Base-by-base conservation (phyloP, 768 basidiomycete genomes). In the Myochromella boudieri region DNA sequence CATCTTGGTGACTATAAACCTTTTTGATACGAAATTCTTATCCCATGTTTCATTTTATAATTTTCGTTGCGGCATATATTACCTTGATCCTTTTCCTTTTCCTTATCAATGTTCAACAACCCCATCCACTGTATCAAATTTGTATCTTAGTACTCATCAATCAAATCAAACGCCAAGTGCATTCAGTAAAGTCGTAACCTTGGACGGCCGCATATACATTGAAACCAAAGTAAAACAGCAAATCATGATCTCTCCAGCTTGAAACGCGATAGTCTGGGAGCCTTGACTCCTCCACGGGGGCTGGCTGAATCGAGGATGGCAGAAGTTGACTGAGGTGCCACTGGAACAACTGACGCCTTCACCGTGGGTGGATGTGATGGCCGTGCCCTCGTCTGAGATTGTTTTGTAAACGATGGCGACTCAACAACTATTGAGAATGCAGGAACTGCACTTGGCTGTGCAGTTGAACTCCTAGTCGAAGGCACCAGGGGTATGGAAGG, bases 231-330 rank as follows among this genome's bases (percentile, higher is more conserved):
- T n/a, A n/a, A n/a, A n/a, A n/a, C n/a, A n/a, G n/a, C n/a, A n/a
- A n/a, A 14, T 51, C 24, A 43, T 22, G 17, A 37, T 14, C 66
- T 62, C 44, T 64, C 69, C 44, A 62, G 59, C 62, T 64, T 67
- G 45, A 71, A 72, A 46, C 59, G 63, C 0, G 73, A 70, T 15
- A 59, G 49, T 43, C 56, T 57, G n/a, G n/a, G n/a, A n/a, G n/a
- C 15, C 40, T 43, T 12, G 47, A 34, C 1, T 31, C 34, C 8
- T 28, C 42, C 12, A 17, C 20, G 15, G 43, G 15, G 4, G 15
- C 11, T 1, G 26, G 1, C n/a, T n/a, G n/a, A n/a, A 7, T 10
- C 28, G 17, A 14, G 10, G 14, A 4, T 26, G 31, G 11, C 25
- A 3, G 44, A 6, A 15, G 44, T 31, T 20, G 37, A 1, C 20